Evolutionary conservation across 306 rosid genomes (phyloP).

Genomic region (Fragaria iinumae): DNA sequence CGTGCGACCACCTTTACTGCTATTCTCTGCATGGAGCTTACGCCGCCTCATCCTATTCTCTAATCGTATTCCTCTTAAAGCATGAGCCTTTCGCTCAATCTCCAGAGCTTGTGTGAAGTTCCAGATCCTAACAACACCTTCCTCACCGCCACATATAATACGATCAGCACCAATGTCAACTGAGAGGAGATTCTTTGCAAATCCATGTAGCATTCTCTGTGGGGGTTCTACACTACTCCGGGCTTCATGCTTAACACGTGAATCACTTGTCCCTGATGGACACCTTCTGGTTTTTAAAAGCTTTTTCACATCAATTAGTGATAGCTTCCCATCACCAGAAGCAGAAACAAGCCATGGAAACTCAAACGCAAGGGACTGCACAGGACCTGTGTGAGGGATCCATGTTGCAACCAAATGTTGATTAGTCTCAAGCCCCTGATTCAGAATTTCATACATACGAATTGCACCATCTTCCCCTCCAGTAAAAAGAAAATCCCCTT

Average conservation of each 20-base stretch:
- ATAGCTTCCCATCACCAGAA: conserved; percentile 75
- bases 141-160: conserved; percentile 94
- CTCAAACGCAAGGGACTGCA: conserved; percentile 83
- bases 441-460: conserved; percentile 71
- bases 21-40: conserved; percentile 56
- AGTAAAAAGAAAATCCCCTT: conserved; percentile 75
- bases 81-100: conserved; percentile 59
- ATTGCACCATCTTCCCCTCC: conserved; percentile 95
- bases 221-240: conserved; percentile 68
- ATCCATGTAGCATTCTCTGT: conserved; percentile 88
- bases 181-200: conserved; percentile 64
- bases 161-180: conserved; percentile 86
- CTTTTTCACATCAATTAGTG: conserved; percentile 80
- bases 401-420: conserved; percentile 55
- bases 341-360: conserved; percentile 98
- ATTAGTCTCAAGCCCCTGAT: conserved; percentile 27
- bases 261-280: conserved; percentile 37
- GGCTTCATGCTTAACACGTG: conserved; percentile 33
- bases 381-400: conserved; percentile 86
- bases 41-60: conserved; percentile 86
- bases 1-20: conserved; percentile 47
- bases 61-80: conserved; percentile 60
- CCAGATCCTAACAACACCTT: conserved; percentile 90
- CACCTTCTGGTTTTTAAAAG: conserved; percentile 48
- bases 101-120: conserved; percentile 88